Conservation (phyloP, 176 grass and related monocot genomes). For the Musa itinerans region DNA sequence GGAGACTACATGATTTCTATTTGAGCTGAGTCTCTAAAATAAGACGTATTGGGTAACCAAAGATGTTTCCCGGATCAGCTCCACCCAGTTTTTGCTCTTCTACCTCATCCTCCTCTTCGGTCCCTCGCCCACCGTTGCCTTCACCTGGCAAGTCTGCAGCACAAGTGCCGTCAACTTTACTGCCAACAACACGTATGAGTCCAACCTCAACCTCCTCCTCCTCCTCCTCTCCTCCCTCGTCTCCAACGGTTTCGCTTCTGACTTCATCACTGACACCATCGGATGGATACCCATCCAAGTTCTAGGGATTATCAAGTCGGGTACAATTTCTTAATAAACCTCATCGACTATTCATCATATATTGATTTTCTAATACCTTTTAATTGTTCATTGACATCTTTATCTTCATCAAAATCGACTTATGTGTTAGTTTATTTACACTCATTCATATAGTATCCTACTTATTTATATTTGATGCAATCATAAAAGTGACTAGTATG, state of each 20-base stretch:
- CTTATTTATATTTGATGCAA: no score
- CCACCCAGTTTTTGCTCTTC: background rate
- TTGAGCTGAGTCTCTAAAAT: no score
- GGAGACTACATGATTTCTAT: no score
- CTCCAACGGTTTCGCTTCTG: background rate
- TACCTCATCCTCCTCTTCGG: background rate
- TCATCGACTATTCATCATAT: no score
- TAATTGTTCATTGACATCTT: no score
- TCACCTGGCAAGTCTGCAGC: slow-evolving; percentile 1
- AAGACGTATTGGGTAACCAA: no score
- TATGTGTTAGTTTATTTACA: no score
- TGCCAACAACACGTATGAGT: slow-evolving; percentile 14
- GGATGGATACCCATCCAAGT: slow-evolving; percentile 21
- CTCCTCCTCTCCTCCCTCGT: slow-evolving; percentile 26
- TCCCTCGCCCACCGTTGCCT: background rate
- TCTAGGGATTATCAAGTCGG: background rate
- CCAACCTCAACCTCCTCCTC: slow-evolving; percentile 21
- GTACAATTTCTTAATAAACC: no score
- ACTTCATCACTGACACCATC: background rate
- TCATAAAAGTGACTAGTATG: no score
- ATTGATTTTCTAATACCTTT: no score
- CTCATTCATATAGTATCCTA: no score
- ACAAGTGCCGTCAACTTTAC: background rate
- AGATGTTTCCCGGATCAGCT: background rate
- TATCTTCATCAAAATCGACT: no score